phyloP scores from a whole-genome alignment of 192 early-diverging fungal genomes.

The Coemansia aciculifera region DNA sequence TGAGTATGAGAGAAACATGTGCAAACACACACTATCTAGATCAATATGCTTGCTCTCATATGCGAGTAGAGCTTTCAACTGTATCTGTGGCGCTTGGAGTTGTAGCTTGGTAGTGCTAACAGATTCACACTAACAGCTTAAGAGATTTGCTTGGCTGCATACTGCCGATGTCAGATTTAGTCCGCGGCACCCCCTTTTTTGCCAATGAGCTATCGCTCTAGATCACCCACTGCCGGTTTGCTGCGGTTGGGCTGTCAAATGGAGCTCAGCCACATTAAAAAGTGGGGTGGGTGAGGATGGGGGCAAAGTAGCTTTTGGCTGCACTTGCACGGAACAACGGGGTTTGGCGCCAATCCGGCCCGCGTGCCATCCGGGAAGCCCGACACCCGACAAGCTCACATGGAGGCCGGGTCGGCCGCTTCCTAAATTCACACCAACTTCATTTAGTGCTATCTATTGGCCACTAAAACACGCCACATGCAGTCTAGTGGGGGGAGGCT shows the following conservation, averaged over 20 bases:
- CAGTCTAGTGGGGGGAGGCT: neutral
- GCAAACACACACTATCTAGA: too few species aligned
- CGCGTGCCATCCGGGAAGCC: neutral
- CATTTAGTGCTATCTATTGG: neutral
- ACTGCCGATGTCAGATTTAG: neutral
- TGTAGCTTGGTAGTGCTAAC: neutral
- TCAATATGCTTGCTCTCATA: too few species aligned
- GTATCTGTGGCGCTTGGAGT: too few species aligned
- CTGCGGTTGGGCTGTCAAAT: neutral
- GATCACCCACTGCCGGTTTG: neutral
- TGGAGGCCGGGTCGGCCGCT: neutral
- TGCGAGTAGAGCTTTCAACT: too few species aligned
- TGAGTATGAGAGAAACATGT: too few species aligned
- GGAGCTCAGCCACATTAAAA: neutral
- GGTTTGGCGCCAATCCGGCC: neutral
- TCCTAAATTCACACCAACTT: neutral
- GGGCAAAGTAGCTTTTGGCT: neutral
- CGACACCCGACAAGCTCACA: neutral
- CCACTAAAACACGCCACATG: neutral
- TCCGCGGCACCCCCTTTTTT: neutral
- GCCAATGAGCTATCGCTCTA: too few species aligned
- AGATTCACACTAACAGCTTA: neutral
- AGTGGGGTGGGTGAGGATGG: neutral
- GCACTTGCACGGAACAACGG: slow-evolving; percentile 2
- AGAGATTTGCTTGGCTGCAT: neutral